Percentiles rank a stretch among this genome's conserved stretches.
phyloP scores from a whole-genome alignment of 2,329 filamentous ascomycete species.

The Apiospora arundinis region DNA sequence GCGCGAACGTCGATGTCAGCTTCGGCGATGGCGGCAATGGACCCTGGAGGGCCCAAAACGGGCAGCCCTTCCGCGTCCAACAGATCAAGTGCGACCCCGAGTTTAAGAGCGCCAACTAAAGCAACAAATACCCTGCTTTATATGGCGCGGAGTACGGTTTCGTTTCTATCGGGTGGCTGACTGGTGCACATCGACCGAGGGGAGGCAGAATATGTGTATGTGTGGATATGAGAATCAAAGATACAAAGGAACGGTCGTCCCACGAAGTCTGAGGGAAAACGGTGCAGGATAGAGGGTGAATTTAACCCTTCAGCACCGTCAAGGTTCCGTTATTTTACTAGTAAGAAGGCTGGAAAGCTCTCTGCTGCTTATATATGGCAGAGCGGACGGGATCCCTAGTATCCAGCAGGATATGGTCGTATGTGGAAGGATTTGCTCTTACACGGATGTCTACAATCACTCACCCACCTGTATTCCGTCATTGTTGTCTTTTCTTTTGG shows the following conservation, averaged over 20 bases:
- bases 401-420: too few relatives aligned
- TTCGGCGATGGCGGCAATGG: constrained; percentile 11
- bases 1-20: neutral
- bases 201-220: neutral
- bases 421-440: too few relatives aligned
- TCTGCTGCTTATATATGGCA: too few relatives aligned
- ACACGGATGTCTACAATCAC: too few relatives aligned
- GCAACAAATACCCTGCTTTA: neutral
- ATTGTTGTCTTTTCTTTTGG: too few relatives aligned
- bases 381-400: too few relatives aligned
- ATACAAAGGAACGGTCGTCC: neutral
- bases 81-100: constrained; percentile 13
- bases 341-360: too few relatives aligned
- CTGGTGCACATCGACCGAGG: neutral
- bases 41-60: neutral
- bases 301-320: too few relatives aligned
- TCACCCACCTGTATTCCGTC: too few relatives aligned
- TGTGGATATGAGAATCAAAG: neutral
- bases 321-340: too few relatives aligned
- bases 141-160: neutral
- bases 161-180: neutral
- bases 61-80: neutral
- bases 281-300: too few relatives aligned
- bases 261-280: too few relatives aligned
- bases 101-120: constrained; percentile 4